Evolutionary conservation across 169 alveolate genomes (phyloP).

Genomic region (Hepatocystis sp.): DNA sequence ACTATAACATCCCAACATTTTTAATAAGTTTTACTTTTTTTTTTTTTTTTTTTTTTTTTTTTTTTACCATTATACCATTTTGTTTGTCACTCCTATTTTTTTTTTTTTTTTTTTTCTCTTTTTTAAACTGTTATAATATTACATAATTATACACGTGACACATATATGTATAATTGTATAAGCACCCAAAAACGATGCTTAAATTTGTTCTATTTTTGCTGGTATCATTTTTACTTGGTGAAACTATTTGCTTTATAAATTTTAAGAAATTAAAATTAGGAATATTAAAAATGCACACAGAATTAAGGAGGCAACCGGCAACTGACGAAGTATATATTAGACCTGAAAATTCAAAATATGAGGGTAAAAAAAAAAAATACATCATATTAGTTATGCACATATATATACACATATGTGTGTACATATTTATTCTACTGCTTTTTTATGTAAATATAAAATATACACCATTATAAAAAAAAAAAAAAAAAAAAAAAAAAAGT

Average conservation of each 20-base stretch:
- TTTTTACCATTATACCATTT: background rate
- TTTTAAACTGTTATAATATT: no score
- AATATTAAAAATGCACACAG: background rate
- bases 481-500: no score
- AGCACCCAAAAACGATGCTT: conserved; percentile 2
- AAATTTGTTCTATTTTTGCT: background rate
- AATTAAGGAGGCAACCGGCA: background rate
- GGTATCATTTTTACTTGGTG: background rate
- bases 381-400: no score
- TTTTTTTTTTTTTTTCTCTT: no score
- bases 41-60: background rate
- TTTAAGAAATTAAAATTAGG: background rate
- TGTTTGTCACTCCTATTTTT: background rate
- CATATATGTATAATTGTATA: no score
- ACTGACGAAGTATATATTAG: conserved; percentile 23
- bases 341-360: conserved; percentile 19
- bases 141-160: no score
- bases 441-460: no score
- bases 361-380: conserved; percentile 24
- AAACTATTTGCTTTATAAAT: background rate
- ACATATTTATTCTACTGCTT: no score
- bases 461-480: no score
- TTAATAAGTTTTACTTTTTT: background rate
- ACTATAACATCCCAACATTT: no score
- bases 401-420: no score